These are phyloP conservation scores for Phytophthora rubi DNA, from an alignment of 352 stramenopile species.

Conservation along the genomic window DNA sequence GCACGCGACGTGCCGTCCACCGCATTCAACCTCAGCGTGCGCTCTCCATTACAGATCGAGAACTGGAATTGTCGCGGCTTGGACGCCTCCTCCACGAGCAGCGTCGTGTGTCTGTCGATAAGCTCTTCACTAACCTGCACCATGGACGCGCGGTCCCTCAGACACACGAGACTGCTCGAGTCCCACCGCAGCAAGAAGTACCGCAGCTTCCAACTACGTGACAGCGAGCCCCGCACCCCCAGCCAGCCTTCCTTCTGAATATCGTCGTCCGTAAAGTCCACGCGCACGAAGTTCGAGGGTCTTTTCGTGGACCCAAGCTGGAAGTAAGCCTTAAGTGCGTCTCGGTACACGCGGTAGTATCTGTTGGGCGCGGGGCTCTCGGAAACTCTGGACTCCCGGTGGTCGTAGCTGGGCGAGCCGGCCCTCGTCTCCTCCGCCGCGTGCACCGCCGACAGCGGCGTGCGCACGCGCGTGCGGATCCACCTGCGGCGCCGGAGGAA, in stretches of 20 bases:
- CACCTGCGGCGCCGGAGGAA: constrained; percentile 78
- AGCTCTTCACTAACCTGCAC: constrained; percentile 71
- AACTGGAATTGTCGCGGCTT: constrained; percentile 86
- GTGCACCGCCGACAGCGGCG: constrained; percentile 36
- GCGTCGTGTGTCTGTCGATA: constrained; percentile 81
- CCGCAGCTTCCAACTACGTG: constrained; percentile 83
- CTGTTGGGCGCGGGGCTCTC: constrained; percentile 19
- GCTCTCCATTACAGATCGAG: constrained; percentile 75
- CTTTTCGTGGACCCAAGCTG: constrained; percentile 49
- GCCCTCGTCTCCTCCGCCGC: not conserved
- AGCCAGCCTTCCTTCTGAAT: constrained; percentile 85
- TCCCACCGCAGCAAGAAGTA: constrained; percentile 82
- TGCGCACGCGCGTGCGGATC: constrained; percentile 81
- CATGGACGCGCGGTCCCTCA: constrained; percentile 75
- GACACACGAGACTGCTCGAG: constrained; percentile 76
- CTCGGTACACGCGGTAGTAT: constrained; percentile 77
- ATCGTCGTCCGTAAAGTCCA: constrained; percentile 75
- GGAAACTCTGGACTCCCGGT: constrained; percentile 9
- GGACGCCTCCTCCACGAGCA: constrained; percentile 61
- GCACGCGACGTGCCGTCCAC: constrained; percentile 62
- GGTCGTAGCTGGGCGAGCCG: constrained; percentile 1
- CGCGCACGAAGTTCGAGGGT: constrained; percentile 52
- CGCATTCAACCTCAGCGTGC: constrained; percentile 73
- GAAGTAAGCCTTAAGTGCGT: constrained; percentile 73
- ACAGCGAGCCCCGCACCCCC: constrained; percentile 67